phyloP scores from a whole-genome alignment of 179 eudicot genomes.

The Beta macrorhiza region DNA sequence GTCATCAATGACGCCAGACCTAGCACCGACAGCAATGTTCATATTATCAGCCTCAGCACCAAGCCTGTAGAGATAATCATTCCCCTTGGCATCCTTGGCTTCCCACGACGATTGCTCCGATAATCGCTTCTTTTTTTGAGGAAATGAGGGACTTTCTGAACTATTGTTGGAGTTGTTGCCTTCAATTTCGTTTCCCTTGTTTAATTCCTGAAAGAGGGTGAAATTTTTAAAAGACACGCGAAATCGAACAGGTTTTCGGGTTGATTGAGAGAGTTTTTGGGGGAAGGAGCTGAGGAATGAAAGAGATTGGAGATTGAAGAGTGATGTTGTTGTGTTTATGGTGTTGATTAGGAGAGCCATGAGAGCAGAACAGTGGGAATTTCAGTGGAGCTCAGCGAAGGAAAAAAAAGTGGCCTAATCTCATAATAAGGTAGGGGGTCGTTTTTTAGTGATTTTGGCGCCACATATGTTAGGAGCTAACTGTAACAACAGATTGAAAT shows the following conservation, averaged over 20 bases:
- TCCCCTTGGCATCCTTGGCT: constrained; percentile 65
- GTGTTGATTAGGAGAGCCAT: constrained; percentile 34
- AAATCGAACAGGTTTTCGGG: not conserved
- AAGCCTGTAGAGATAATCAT: constrained; percentile 80
- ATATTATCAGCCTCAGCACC: constrained; percentile 91
- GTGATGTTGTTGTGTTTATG: constrained; percentile 10
- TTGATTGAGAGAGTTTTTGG: constrained; percentile 10
- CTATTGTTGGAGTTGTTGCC: not conserved
- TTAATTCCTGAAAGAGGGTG: constrained; percentile 16
- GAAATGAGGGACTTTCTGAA: not conserved
- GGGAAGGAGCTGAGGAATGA: constrained; percentile 23
- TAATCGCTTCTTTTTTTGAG: constrained; percentile 40
- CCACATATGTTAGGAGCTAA: constrained; percentile 10
- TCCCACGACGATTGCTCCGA: constrained; percentile 97
- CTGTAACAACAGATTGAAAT: not conserved
- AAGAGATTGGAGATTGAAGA: constrained; percentile 23
- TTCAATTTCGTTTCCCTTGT: constrained; percentile 8
- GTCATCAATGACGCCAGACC: constrained; percentile 80
- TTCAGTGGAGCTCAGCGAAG: not conserved
- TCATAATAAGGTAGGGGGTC: not conserved
- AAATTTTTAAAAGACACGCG: constrained; percentile 4
- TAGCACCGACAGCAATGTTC: constrained; percentile 91
- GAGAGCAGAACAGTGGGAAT: not conserved
- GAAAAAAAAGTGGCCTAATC: not conserved
- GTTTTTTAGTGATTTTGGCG: constrained; percentile 12